Evolutionary conservation across 2,329 filamentous ascomycete genomes (phyloP).

Genomic region (Epichloe amarillans): DNA sequence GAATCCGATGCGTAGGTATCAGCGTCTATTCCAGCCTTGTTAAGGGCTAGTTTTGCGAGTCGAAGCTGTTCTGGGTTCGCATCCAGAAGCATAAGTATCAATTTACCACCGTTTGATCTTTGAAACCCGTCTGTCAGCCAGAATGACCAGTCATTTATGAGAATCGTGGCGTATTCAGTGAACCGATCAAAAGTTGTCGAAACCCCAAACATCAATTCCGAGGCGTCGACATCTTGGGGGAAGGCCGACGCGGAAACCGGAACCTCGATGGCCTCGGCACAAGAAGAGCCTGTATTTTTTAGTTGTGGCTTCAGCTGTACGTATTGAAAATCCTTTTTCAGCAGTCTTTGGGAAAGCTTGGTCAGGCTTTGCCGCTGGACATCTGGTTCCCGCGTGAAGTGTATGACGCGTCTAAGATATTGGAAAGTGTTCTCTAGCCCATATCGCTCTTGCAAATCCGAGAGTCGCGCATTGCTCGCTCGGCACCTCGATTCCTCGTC

Average conservation of each 20-base stretch:
- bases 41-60: slow-evolving; percentile 30
- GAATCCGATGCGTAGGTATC: slow-evolving; percentile 40
- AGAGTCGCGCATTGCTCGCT: background rate
- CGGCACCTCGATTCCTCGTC: background rate
- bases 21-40: slow-evolving; percentile 37
- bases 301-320: slow-evolving; percentile 26
- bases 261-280: slow-evolving; percentile 34
- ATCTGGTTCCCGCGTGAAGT: slow-evolving; percentile 31
- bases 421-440: slow-evolving; percentile 35
- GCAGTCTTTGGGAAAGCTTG: slow-evolving; percentile 24
- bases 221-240: slow-evolving; percentile 38
- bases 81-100: slow-evolving; percentile 38
- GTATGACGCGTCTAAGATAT: slow-evolving; percentile 40
- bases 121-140: slow-evolving; percentile 44
- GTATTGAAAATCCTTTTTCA: slow-evolving; percentile 30
- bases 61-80: slow-evolving; percentile 35
- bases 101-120: slow-evolving; percentile 40
- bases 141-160: slow-evolving; percentile 43
- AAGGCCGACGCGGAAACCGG: slow-evolving; percentile 19
- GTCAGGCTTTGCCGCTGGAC: slow-evolving; percentile 36
- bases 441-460: slow-evolving; percentile 21
- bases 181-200: slow-evolving; percentile 43
- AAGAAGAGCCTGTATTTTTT: slow-evolving; percentile 25
- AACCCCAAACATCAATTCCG: slow-evolving; percentile 44
- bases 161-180: slow-evolving; percentile 32